Base-by-base conservation (phyloP, 306 rosid genomes). In the Acacia crassicarpa region DNA sequence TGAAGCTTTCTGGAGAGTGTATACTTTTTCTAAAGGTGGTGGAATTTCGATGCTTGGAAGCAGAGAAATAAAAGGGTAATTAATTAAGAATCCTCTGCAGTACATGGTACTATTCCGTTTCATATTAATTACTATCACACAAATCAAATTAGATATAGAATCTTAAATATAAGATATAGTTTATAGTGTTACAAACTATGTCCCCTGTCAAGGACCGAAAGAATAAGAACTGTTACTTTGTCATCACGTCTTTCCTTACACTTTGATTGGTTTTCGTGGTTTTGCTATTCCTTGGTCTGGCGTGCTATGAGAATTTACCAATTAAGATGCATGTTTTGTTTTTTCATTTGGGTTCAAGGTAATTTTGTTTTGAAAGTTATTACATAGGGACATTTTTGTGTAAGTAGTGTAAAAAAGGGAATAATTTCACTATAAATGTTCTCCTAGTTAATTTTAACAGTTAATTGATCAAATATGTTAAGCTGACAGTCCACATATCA, bases 391-490 rank as follows among this genome's bases (percentile, higher is more conserved):
- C 7, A 35, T 0, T 35, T 35, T 35, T 35, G 40, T 1, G 1
- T 1, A 0, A 1, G 0, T 38, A 0, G 8, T 38, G 40, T 38
- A 6, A 38, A 38, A 38, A 38, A 6, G 1, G 1, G 8, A 38
- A 6, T 6, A 6, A 38, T 38, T 38, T 38, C 6, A 1, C 7
- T 38, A 0, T 6, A 0, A 0, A 4, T 6, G 6, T 33, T 33
- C 4, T 33, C 0, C 6, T 0, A 33, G 0, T 4, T 33, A 4
- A 4, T 33, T 33, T 33, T 33, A 0, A 33, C 0, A 0, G 0
- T 33, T 33, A 0, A 6, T 33, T 33, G 6, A 33, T 3, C 5
- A 33, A 4, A 33, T 4, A 33, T 33, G 3, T 0, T 33, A 4
- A 33, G 38, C 38, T 33, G 38, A 33, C 0, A 33, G 0, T 33